Evolutionary conservation across 1,284 basidiomycete genomes (phyloP).

Genomic region (Cutaneotrichosporon cavernicola): DNA sequence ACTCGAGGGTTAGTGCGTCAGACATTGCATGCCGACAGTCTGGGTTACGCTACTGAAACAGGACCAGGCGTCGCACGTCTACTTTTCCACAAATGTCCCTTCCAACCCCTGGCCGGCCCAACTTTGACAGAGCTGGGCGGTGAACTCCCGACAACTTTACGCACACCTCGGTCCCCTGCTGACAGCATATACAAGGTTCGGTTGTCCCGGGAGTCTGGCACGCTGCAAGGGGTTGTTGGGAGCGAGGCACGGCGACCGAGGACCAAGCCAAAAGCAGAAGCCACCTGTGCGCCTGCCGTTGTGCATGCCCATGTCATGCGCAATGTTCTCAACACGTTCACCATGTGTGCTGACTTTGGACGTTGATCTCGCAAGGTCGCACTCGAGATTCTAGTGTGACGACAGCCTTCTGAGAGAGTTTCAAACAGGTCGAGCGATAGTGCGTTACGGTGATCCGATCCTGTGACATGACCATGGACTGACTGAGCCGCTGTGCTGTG

Average conservation of each 20-base stretch:
- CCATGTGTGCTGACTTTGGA: neutral
- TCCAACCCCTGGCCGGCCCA: neutral
- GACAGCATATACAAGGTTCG: neutral
- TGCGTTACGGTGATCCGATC: no score
- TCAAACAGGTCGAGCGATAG: no score
- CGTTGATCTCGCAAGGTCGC: no score
- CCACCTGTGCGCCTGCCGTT: neutral
- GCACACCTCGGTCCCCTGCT: neutral
- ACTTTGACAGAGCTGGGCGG: neutral
- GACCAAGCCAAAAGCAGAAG: neutral
- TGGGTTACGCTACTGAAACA: neutral
- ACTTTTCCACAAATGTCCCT: neutral
- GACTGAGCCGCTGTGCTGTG: no score
- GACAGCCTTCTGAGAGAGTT: no score
- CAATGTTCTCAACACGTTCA: neutral
- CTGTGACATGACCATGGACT: no score
- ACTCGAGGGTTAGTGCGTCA: neutral
- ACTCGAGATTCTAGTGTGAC: no score
- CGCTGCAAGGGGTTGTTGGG: neutral
- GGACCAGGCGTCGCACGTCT: neutral
- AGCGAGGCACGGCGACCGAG: neutral
- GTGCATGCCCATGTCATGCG: neutral
- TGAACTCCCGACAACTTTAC: neutral
- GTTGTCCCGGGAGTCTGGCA: conserved; percentile 1
- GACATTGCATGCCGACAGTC: conserved; percentile 2